Evolutionary conservation across 2,329 filamentous ascomycete species (phyloP).

Genomic region (Endoconidiophora polonica): DNA sequence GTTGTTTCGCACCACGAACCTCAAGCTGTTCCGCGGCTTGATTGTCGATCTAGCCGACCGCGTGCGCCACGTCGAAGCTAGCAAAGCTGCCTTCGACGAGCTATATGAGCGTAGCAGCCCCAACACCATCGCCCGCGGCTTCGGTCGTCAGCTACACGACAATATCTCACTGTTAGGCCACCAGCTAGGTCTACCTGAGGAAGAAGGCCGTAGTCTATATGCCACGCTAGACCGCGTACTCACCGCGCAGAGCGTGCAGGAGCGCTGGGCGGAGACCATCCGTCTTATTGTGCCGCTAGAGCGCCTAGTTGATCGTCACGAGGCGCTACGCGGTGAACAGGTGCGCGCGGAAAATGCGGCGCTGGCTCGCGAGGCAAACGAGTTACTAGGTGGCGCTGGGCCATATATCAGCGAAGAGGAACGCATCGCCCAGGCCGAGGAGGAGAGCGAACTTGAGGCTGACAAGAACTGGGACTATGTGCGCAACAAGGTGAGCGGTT

Average conservation of each 20-base stretch:
- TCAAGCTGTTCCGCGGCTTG: background rate
- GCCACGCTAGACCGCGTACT: background rate
- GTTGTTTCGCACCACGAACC: constrained; percentile 3
- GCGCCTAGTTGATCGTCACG: constrained; percentile 1
- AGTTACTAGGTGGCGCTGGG: background rate
- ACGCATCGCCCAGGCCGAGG: background rate
- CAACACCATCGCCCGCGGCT: background rate
- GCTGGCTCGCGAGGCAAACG: background rate
- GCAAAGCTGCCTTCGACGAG: constrained; percentile 6
- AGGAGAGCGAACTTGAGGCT: background rate
- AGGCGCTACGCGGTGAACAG: background rate
- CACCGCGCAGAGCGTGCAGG: background rate
- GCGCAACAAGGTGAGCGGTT: background rate
- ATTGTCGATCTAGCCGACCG: constrained; percentile 4
- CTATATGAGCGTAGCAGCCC: background rate
- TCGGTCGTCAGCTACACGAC: background rate
- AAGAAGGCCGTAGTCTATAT: background rate
- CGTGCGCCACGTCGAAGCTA: background rate
- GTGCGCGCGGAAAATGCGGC: constrained; percentile 2
- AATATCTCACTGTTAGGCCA: background rate
- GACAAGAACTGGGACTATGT: constrained; percentile 6
- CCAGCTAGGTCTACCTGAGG: background rate
- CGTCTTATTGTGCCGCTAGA: constrained; percentile 2
- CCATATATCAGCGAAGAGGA: background rate
- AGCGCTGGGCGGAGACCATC: background rate